These are phyloP conservation scores for Colletotrichum scovillei DNA, from an alignment of 2,329 filamentous ascomycete genomes.

Conservation along the genomic window DNA sequence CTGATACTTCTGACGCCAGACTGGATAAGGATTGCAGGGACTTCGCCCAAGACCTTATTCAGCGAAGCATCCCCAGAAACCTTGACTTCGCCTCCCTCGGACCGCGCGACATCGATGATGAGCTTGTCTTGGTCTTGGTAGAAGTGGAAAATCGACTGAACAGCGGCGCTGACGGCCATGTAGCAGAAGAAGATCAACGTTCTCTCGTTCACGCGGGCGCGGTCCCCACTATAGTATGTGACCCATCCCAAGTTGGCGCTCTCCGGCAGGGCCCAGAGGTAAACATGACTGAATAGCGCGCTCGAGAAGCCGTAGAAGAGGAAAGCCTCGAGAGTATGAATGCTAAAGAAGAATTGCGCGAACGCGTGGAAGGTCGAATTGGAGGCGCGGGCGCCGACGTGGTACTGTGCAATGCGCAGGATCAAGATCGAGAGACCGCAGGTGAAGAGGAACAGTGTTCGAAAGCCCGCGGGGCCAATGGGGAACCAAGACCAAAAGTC, in stretches of 20 bases:
- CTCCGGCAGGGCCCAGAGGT: conserved; percentile 76
- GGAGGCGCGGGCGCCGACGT: conserved; percentile 79
- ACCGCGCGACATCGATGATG: conserved; percentile 53
- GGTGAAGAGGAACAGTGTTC: conserved; percentile 80
- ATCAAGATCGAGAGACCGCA: conserved; percentile 83
- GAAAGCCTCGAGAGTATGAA: conserved; percentile 75
- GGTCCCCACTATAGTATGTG: conserved; percentile 76
- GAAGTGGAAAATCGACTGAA: conserved; percentile 78
- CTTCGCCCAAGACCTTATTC: conserved; percentile 48
- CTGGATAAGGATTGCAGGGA: conserved; percentile 53
- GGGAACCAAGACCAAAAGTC: conserved; percentile 91
- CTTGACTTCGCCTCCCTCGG: conserved; percentile 35
- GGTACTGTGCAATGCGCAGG: conserved; percentile 86
- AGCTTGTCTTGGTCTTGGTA: conserved; percentile 80
- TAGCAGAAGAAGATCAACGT: conserved; percentile 83
- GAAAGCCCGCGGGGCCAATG: conserved; percentile 78
- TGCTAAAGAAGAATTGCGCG: conserved; percentile 64
- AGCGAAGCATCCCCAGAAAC: conserved; percentile 36
- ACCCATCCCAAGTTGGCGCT: conserved; percentile 77
- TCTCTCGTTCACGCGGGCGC: conserved; percentile 85
- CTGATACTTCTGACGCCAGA: conserved; percentile 53
- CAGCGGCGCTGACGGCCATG: conserved; percentile 74
- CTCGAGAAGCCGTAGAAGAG: conserved; percentile 83
- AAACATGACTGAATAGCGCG: conserved; percentile 83
- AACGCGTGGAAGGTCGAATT: conserved; percentile 75